Percentiles rank a stretch among this genome's conserved stretches.
Evolutionary conservation across 208 protist species (phyloP).

Genomic region (Strigomonas culicis): DNA sequence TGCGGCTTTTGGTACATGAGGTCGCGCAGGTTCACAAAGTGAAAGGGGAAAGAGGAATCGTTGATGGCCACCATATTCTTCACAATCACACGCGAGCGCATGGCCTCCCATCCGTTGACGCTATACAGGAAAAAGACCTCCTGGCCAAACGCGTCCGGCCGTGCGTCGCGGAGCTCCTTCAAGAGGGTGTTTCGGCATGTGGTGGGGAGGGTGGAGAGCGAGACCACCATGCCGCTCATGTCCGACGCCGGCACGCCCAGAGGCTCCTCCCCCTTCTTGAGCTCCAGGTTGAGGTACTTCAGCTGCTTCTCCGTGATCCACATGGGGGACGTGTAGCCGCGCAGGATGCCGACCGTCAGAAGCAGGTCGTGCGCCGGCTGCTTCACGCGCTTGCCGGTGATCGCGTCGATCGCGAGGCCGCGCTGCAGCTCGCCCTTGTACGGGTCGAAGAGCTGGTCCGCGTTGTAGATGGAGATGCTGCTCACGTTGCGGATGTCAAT

Average conservation of each 20-base stretch:
- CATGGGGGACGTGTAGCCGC: slow-evolving; percentile 86
- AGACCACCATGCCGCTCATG: slow-evolving; percentile 82
- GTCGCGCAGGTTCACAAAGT: slow-evolving; percentile 86
- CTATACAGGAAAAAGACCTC: slow-evolving; percentile 81
- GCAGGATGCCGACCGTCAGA: slow-evolving; percentile 76
- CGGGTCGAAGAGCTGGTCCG: slow-evolving; percentile 81
- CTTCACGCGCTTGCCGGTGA: slow-evolving; percentile 81
- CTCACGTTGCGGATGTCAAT: slow-evolving; percentile 75
- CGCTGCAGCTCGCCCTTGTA: slow-evolving; percentile 84
- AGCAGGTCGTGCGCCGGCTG: slow-evolving; percentile 89
- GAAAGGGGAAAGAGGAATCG: slow-evolving; percentile 66
- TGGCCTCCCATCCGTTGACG: slow-evolving; percentile 87
- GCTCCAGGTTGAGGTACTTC: slow-evolving; percentile 78
- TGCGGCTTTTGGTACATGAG: slow-evolving; percentile 52
- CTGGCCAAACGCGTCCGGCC: slow-evolving; percentile 61
- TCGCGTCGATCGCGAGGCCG: slow-evolving; percentile 71
- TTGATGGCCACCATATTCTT: slow-evolving; percentile 82
- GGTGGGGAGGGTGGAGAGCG: slow-evolving; percentile 52
- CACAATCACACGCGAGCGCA: slow-evolving; percentile 70
- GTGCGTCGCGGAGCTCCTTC: slow-evolving; percentile 42
- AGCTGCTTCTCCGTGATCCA: slow-evolving; percentile 80
- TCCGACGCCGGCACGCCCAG: slow-evolving; percentile 62
- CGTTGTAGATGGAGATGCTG: slow-evolving; percentile 79
- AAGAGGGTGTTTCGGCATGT: slow-evolving; percentile 38
- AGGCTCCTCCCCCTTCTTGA: slow-evolving; percentile 23